Evolutionary conservation across 202 grass and related monocot genomes (phyloP).

Genomic region (Eragrostis tef): DNA sequence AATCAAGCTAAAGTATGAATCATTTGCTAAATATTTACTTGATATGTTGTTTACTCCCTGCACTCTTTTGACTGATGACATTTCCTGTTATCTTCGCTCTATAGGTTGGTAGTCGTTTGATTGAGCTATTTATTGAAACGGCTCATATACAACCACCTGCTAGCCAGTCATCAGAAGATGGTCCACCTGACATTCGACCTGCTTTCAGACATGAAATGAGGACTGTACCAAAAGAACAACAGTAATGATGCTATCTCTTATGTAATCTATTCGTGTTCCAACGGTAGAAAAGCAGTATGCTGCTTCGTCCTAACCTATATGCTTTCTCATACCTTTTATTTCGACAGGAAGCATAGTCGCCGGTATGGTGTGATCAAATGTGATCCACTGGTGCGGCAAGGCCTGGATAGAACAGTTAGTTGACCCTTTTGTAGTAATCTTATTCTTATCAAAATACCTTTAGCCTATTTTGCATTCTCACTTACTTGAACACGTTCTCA

Average conservation of each 20-base stretch:
- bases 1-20: constrained; percentile 76
- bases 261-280: constrained; percentile 33
- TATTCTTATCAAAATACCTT: constrained; percentile 41
- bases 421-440: constrained; percentile 30
- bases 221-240: constrained; percentile 57
- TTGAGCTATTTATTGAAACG: constrained; percentile 90
- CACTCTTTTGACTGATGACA: constrained; percentile 24
- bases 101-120: constrained; percentile 95
- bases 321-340: constrained; percentile 40
- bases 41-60: constrained; percentile 17
- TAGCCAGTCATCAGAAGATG: constrained; percentile 78
- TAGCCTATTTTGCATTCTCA: constrained; percentile 42
- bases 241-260: constrained; percentile 65
- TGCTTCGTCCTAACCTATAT: constrained; percentile 32
- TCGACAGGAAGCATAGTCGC: constrained; percentile 61
- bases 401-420: constrained; percentile 90
- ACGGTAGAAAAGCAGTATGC: not conserved
- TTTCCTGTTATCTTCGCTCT: constrained; percentile 30
- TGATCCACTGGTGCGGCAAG: constrained; percentile 84
- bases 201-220: constrained; percentile 82
- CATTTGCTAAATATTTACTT: constrained; percentile 34
- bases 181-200: constrained; percentile 88
- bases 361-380: constrained; percentile 96
- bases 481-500: constrained; percentile 36
- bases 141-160: constrained; percentile 91